Conservation (phyloP, 2,329 filamentous ascomycete genomes). For the Talaromyces amestolkiae region DNA sequence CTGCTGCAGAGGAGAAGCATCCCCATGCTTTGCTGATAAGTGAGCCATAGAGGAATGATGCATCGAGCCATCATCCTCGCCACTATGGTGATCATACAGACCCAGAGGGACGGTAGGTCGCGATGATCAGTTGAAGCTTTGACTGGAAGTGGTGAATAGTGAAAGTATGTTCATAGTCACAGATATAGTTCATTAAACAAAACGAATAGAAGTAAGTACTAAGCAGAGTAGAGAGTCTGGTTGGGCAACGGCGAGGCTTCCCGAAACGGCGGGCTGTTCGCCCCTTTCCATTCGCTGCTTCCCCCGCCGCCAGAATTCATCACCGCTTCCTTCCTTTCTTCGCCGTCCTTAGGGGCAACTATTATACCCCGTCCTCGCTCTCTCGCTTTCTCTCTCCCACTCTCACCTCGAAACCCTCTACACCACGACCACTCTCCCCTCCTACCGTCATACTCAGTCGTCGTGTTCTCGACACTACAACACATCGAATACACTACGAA, state of each 20-base stretch:
- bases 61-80: background rate
- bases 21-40: background rate
- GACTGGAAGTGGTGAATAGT: background rate
- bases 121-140: background rate
- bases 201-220: too few relatives aligned
- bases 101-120: background rate
- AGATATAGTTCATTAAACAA: background rate
- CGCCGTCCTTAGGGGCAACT: background rate
- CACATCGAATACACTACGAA: background rate
- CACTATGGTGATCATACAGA: background rate
- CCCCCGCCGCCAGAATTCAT: constrained; percentile 4
- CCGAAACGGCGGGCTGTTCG: constrained; percentile 4
- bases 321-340: background rate
- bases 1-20: background rate
- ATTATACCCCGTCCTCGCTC: background rate
- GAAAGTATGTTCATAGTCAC: background rate
- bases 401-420: background rate
- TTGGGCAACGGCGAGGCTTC: constrained; percentile 9
- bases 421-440: background rate
- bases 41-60: background rate
- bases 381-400: background rate
- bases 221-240: background rate
- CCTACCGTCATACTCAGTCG: background rate
- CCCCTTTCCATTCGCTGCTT: background rate
- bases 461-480: background rate